A percentile compares a stretch with the other conserved stretches of the same genome.
phyloP scores from a whole-genome alignment of 176 grass and related monocot genomes.

The Eremochloa ophiuroides region DNA sequence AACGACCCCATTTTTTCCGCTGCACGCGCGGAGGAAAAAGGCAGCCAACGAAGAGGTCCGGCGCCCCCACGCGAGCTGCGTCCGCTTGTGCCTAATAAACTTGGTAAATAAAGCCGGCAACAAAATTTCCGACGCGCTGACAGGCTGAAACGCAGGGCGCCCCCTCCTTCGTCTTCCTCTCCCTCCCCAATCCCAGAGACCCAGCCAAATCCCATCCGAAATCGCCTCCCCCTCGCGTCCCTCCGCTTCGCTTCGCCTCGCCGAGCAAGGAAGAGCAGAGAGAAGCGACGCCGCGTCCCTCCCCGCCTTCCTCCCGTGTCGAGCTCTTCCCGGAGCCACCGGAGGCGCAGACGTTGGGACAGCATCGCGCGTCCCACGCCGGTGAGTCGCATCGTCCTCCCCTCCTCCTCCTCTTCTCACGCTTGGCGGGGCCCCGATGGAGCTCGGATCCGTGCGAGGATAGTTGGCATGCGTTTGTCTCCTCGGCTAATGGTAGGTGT shows the following conservation, averaged over 20 bases:
- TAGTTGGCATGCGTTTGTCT: not conserved
- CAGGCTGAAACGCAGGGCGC: too few species aligned
- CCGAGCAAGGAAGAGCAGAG: not conserved
- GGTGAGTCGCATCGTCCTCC: not conserved
- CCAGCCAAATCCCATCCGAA: too few species aligned
- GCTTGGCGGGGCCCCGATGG: not conserved
- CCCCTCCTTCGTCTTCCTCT: too few species aligned
- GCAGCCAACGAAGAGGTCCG: too few species aligned
- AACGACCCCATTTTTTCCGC: too few species aligned
- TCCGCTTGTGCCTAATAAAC: too few species aligned
- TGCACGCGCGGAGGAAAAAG: too few species aligned
- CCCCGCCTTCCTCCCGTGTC: not conserved
- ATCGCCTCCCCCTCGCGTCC: not conserved
- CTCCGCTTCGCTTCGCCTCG: not conserved
- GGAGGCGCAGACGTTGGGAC: not conserved
- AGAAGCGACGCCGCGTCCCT: not conserved
- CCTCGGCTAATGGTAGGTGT: not conserved
- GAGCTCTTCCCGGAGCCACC: conserved; percentile 5
- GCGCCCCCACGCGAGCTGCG: too few species aligned
- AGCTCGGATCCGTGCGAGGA: conserved; percentile 12
- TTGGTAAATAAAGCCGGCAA: too few species aligned
- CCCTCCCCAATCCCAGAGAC: too few species aligned
- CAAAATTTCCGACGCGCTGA: too few species aligned
- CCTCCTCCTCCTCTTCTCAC: not conserved
- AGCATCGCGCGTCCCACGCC: not conserved